Evolutionary conservation across 2,329 filamentous ascomycete genomes (phyloP).

Genomic region (Macrophomina phaseolina): DNA sequence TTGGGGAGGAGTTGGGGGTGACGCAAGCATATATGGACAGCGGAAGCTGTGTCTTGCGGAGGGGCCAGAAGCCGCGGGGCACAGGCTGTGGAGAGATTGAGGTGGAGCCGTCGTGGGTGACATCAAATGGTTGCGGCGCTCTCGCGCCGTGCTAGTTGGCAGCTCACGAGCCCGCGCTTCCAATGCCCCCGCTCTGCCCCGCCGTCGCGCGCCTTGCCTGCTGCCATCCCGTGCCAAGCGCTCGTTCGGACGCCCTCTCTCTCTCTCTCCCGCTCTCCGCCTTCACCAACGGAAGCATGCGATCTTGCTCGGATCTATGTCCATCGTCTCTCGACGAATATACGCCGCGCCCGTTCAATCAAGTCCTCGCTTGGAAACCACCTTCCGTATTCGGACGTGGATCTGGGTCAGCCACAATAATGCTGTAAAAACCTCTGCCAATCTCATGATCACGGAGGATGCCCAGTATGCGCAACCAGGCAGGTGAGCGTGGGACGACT

Average conservation of each 20-base stretch:
- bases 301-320: background rate
- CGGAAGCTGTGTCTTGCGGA: slow-evolving; percentile 8
- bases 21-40: slow-evolving; percentile 11
- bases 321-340: background rate
- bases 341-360: slow-evolving; percentile 3
- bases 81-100: slow-evolving; percentile 24
- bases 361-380: background rate
- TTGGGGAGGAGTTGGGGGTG: background rate
- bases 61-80: slow-evolving; percentile 10
- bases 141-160: background rate
- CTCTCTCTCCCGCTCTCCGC: background rate
- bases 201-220: slow-evolving; percentile 7
- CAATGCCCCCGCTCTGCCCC: slow-evolving; percentile 26
- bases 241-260: background rate
- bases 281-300: background rate
- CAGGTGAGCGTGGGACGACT: slow-evolving; percentile 10
- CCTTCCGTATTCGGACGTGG: slow-evolving; percentile 6
- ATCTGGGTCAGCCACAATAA: slow-evolving; percentile 1
- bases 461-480: background rate
- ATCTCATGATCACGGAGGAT: slow-evolving; percentile 14
- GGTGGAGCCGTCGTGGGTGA: slow-evolving; percentile 24
- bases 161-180: slow-evolving; percentile 22
- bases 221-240: slow-evolving; percentile 15
- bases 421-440: slow-evolving; percentile 13
- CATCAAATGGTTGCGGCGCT: slow-evolving; percentile 25